Evolutionary conservation across 345 rosid genomes (phyloP), one percentile per base, ranked within the genome.

Genomic region (Hibiscus mutabilis): DNA sequence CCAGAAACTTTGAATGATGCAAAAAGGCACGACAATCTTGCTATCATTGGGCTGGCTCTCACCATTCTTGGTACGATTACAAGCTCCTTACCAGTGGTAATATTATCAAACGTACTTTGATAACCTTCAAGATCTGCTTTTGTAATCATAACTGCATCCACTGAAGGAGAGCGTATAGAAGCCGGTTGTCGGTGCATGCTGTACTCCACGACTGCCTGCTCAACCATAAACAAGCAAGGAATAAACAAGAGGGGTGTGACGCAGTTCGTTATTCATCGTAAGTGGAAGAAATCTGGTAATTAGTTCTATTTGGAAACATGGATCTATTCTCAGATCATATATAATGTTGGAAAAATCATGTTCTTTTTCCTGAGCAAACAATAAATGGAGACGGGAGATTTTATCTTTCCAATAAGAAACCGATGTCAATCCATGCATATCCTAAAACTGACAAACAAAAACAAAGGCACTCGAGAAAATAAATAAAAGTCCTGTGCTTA

Each of bases 81-180:
- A 52, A 84, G 77, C 65, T 79, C 84, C 79, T 78, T 84, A 22
- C 81, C 76, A 55, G 73, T 56, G 70, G 57, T 58, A 62, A 81
- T 72, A 27, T 80, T 83, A 15, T 80, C 84, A 16, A 35, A 49
- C 14, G 78, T 25, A 68, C 87, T 73, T 8, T 78, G 75, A 46
- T 84, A 87, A 18, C 91, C 88, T 80, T 87, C 91, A 16, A 85
- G 88, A 79, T 85, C 91, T 4, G 82, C 91, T 66, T 83, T 80
- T 63, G 88, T 83, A 65, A 85, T 83, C 60, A 85, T 66, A 70
- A 85, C 88, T n/a, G 78, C 86, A 66, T 87, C 91, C 6, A 71
- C 77, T 12, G 84, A 79, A 11, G 82, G 84, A 73, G 84, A 80
- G 55, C 42, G 65, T 19, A 70, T 9, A 10, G 68, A 37, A 35